A percentile compares a stretch with the other conserved stretches of the same genome.
Conservation (phyloP, 2,329 filamentous ascomycete species). For the Colletotrichum agaves region DNA sequence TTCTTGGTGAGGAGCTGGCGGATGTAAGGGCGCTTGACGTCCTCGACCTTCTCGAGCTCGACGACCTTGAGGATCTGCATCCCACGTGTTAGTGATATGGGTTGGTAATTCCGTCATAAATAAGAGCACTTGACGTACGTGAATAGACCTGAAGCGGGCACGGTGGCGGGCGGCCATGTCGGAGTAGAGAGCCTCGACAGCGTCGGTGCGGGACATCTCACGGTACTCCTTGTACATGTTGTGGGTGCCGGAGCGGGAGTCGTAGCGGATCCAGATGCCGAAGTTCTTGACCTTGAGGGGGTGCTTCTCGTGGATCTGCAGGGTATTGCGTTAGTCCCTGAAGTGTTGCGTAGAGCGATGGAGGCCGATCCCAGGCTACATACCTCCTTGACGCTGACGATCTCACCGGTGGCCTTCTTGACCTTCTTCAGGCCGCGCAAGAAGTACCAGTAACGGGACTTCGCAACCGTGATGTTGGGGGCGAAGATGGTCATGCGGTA, state of each 20-base stretch:
- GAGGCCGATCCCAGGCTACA: slow-evolving; percentile 49
- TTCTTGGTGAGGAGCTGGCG: slow-evolving; percentile 96
- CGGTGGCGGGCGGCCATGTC: slow-evolving; percentile 99
- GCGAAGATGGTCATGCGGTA: slow-evolving; percentile 99
- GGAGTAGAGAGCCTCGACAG: slow-evolving; percentile 97
- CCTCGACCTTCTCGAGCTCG: slow-evolving; percentile 93
- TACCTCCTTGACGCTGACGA: slow-evolving; percentile 96
- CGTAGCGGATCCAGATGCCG: slow-evolving; percentile 99
- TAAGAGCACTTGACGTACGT: slow-evolving; percentile 72
- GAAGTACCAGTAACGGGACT: slow-evolving; percentile 99
- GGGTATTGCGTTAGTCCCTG: neutral
- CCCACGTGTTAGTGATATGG: slow-evolving; percentile 12
- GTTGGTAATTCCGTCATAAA: too few relatives aligned
- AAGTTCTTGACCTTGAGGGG: slow-evolving; percentile 99
- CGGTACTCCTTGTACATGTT: slow-evolving; percentile 99
- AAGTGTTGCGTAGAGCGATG: neutral
- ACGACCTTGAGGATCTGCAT: slow-evolving; percentile 94
- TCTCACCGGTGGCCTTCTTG: slow-evolving; percentile 99
- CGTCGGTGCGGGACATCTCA: slow-evolving; percentile 95
- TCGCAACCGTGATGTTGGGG: slow-evolving; percentile 96
- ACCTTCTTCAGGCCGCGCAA: slow-evolving; percentile 98
- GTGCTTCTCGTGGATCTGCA: slow-evolving; percentile 93
- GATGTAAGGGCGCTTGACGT: slow-evolving; percentile 99
- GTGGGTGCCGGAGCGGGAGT: slow-evolving; percentile 99
- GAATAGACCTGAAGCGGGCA: slow-evolving; percentile 96